Base-by-base conservation (phyloP, 2,329 filamentous ascomycete species). In the Zymoseptoria pseudotritici region DNA sequence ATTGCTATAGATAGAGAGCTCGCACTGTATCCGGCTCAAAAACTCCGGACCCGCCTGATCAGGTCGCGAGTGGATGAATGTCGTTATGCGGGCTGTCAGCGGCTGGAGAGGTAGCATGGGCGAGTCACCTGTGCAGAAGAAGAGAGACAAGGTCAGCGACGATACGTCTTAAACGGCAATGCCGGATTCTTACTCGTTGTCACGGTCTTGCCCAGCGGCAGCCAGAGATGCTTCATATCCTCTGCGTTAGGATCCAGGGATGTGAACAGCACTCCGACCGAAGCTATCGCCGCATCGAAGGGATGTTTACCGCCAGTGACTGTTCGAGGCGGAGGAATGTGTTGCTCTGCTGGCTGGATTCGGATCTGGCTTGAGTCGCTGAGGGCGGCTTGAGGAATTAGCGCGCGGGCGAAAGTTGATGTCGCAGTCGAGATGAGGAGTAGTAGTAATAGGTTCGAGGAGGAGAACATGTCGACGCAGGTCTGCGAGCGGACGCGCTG, bases 251-350 rank as follows among this genome's bases (percentile, higher is more conserved):
- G 36, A 31, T 64, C 60, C 2, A 59, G 19, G 46, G 63, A 21
- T 7, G 66, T 71, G 49, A 73, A 67, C 11, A 72, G 59, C 54
- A 73, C 54, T 13, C 70, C 71, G 29, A 69, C 68, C 1, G 69
- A 71, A 36, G 68, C 69, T 24, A 67, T 58, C 26, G 61, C 59
- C n/a, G 65, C 68, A 11, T 70, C 68, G 54, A 68, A 63, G 21
- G 50, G 56, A 46, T 56, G 50, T 42, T 50, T 20, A 36, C 22
- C 19, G 46, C 36, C 36, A 7, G 36, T 46, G 36, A 46, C 36
- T 46, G 36, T 46, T 17, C 50, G 19, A 49, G 55, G 36, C n/a
- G 36, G 36, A 46, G 36, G 36, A n/a, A 46, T 46, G 13, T 11
- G 36, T 46, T 46, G 36, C 36, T 46, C 36, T 46, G 13, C 36